These are phyloP conservation scores for Trypethelium eluteriae DNA, from an alignment of 495 filamentous ascomycete genomes.

Conservation along the genomic window DNA sequence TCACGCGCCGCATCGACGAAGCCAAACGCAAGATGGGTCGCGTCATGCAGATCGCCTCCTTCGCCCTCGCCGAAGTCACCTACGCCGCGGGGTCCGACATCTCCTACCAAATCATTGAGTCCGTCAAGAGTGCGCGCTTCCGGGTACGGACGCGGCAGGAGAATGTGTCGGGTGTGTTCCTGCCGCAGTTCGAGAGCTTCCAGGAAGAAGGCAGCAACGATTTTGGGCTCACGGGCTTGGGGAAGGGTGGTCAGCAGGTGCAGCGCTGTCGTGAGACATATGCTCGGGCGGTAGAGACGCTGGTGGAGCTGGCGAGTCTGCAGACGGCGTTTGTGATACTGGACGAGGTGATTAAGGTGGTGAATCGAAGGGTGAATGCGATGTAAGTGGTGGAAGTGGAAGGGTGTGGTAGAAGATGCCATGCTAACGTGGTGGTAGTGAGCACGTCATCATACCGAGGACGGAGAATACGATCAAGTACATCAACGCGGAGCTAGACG, in stretches of 20 bases:
- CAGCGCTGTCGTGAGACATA: constrained; percentile 93
- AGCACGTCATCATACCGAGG: constrained; percentile 95
- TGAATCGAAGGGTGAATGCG: constrained; percentile 96
- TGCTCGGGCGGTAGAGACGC: constrained; percentile 89
- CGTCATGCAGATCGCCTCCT: constrained; percentile 98
- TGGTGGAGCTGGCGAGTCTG: constrained; percentile 92
- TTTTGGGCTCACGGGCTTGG: constrained; percentile 90
- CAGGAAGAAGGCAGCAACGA: constrained; percentile 75
- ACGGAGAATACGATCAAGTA: constrained; percentile 99
- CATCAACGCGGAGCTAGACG: constrained; percentile 98
- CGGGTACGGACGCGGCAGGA: constrained; percentile 89
- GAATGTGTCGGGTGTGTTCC: constrained; percentile 92
- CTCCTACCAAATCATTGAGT: constrained; percentile 94
- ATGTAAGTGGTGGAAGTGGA: constrained; percentile 53
- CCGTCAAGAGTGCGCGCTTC: constrained; percentile 84
- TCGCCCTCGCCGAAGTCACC: constrained; percentile 94
- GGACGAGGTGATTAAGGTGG: constrained; percentile 98
- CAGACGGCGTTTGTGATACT: constrained; percentile 98
- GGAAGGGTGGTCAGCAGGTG: constrained; percentile 96
- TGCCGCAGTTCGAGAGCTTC: constrained; percentile 87
- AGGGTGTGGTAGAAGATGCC: neutral
- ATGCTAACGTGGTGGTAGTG: constrained; percentile 38
- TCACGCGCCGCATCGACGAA: constrained; percentile 94
- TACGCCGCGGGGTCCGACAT: constrained; percentile 96
- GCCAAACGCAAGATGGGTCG: constrained; percentile 99